Base-by-base conservation (phyloP, 2,329 filamentous ascomycete species). In the Colletotrichum lupini region DNA sequence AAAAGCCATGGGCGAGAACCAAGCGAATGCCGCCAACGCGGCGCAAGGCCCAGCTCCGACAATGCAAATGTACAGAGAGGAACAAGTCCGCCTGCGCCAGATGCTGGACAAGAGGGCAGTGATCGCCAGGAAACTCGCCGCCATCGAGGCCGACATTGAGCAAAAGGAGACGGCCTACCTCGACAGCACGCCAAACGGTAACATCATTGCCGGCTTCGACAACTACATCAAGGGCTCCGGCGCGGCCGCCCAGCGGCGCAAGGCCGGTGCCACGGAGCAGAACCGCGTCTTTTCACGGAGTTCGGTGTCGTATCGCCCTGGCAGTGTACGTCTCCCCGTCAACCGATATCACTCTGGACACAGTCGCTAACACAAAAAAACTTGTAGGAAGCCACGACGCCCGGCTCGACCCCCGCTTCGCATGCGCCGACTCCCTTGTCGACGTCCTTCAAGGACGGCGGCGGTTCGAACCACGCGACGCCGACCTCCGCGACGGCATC, bases 161-260 rank as follows among this genome's bases (percentile, higher is more conserved):
- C 91, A 93, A 76, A 93, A 94, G 79, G 97, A 99, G 82, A 91
- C 92, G 71, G 89, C 92, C 22, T 99, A 99, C 82, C 91, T 99
- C 64, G 96, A 98, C 82, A 95, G 95, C 79, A 97, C 95, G 5
- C 92, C 92, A 16, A 91, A 88, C 77, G 97, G 97, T 57, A 99
- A 99, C 85, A 98, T 99, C 80, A 96, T 99, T 81, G 95, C 94
- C 61, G 97, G 97, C 26, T 99, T 99, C 82, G 97, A 99, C 82
- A 97, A 95, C 81, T 99, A 98, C 85, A 97, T 98, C 87, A 99
- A 99, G 83, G 95, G 94, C 67, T 89, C 89, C 22, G 89, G 90
- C 9, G 90, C 91, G n/a, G 88, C 88, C 4, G 88, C 91, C 12
- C 87, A 90, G 76, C 87, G 93, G 79, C 89, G 92, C 78, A 90